Conservation (phyloP, 2,329 filamentous ascomycete species). For the Pseudogymnoascus sp. region DNA sequence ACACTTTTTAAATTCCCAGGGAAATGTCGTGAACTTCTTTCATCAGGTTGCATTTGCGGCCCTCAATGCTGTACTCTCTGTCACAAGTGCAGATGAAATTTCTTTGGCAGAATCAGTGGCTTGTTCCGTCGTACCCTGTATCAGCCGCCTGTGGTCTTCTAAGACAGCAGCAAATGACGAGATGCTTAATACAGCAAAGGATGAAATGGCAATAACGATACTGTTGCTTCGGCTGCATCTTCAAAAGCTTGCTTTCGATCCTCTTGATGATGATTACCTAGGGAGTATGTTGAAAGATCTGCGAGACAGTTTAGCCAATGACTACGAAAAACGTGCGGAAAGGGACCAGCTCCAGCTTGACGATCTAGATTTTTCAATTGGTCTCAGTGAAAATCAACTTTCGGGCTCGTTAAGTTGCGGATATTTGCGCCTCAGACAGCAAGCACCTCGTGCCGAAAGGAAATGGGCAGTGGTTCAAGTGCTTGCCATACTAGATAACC, state of each 20-base stretch:
- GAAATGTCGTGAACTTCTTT: slow-evolving; percentile 50
- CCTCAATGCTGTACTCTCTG: slow-evolving; percentile 63
- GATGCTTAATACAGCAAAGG: slow-evolving; percentile 52
- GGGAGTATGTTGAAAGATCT: slow-evolving; percentile 52
- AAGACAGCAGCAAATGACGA: slow-evolving; percentile 54
- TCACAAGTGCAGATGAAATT: slow-evolving; percentile 61
- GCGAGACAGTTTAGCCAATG: slow-evolving; percentile 61
- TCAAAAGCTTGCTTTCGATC: slow-evolving; percentile 42
- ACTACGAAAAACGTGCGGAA: slow-evolving; percentile 67
- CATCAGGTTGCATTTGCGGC: slow-evolving; percentile 69
- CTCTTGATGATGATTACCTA: slow-evolving; percentile 30
- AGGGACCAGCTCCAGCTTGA: slow-evolving; percentile 69
- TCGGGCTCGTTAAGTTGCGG: slow-evolving; percentile 36
- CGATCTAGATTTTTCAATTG: slow-evolving; percentile 50
- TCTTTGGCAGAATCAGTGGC: slow-evolving; percentile 53
- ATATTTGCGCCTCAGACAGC: slow-evolving; percentile 46
- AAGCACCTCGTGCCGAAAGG: slow-evolving; percentile 48
- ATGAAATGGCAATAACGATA: slow-evolving; percentile 70
- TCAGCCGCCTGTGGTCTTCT: slow-evolving; percentile 71
- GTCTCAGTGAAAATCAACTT: slow-evolving; percentile 22
- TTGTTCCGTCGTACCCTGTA: slow-evolving; percentile 55
- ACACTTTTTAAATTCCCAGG: slow-evolving; percentile 52
- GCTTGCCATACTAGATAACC: slow-evolving; percentile 37
- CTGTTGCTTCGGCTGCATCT: slow-evolving; percentile 58
- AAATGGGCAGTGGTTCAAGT: slow-evolving; percentile 54